These are phyloP conservation scores for Paspalum vaginatum DNA, from an alignment of 176 grass and related monocot species.

Conservation along the genomic window DNA sequence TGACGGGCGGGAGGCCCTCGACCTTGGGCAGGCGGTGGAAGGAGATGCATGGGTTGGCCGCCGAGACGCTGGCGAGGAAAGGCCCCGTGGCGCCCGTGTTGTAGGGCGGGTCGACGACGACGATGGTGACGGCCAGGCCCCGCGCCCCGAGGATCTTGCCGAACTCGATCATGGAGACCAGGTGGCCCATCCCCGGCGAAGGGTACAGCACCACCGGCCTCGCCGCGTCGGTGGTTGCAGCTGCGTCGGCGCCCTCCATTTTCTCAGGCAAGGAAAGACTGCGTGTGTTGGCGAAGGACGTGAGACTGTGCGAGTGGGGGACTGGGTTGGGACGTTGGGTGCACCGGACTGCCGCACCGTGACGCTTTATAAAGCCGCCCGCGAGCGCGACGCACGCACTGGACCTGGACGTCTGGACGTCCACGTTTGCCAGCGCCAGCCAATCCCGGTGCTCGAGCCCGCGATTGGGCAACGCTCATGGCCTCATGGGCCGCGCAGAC, in stretches of 20 bases:
- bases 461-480: too few species aligned
- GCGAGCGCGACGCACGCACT: background rate
- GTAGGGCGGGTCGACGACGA: slow-evolving; percentile 61
- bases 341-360: too few species aligned
- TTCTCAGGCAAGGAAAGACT: background rate
- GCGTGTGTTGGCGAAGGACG: background rate
- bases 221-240: background rate
- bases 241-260: background rate
- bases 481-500: too few species aligned
- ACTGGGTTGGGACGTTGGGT: too few species aligned
- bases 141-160: slow-evolving; percentile 50
- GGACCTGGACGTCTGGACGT: too few species aligned
- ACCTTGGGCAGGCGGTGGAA: slow-evolving; percentile 54
- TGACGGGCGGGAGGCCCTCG: background rate
- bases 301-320: background rate
- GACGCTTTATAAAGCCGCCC: background rate
- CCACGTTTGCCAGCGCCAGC: too few species aligned
- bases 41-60: slow-evolving; percentile 54
- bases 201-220: slow-evolving; percentile 66
- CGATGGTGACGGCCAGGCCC: slow-evolving; percentile 50
- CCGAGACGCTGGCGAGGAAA: slow-evolving; percentile 52
- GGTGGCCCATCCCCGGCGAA: slow-evolving; percentile 67
- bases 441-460: too few species aligned
- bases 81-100: slow-evolving; percentile 45
- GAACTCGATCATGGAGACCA: slow-evolving; percentile 83